Evolutionary conservation across 345 rosid species (phyloP).

Genomic region (Carallia brachiata): DNA sequence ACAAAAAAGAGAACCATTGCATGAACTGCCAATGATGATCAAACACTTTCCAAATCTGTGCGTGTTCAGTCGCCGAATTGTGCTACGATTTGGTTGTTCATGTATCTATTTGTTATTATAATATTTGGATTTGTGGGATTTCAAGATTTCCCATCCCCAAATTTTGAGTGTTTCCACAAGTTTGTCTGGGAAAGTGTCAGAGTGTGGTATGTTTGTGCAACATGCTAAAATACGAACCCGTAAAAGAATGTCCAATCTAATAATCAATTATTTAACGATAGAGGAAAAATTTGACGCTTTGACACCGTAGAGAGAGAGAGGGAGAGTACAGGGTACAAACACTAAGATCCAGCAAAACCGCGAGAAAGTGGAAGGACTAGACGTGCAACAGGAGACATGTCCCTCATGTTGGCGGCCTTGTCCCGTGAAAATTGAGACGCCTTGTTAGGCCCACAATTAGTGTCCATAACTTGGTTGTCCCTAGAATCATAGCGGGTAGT

Average conservation of each 20-base stretch:
- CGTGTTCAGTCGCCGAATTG: slow-evolving; percentile 8
- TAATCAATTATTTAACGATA: too few species aligned
- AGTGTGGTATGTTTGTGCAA: slow-evolving; percentile 11
- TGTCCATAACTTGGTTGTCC: slow-evolving; percentile 14
- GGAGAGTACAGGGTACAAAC: slow-evolving; percentile 18
- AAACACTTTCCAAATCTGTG: neutral
- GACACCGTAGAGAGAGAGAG: too few species aligned
- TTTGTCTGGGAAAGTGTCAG: slow-evolving; percentile 26
- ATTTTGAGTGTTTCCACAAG: slow-evolving; percentile 34
- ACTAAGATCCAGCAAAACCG: slow-evolving; percentile 20
- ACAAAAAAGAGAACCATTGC: neutral
- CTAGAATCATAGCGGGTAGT: slow-evolving; percentile 1
- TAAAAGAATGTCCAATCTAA: neutral
- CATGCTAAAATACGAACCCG: slow-evolving; percentile 18
- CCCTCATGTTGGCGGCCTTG: slow-evolving; percentile 25
- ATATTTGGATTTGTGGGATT: slow-evolving; percentile 1
- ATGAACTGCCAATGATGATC: slow-evolving; percentile 4
- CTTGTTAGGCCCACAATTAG: slow-evolving; percentile 9
- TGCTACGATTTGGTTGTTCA: neutral
- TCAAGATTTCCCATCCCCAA: slow-evolving; percentile 32
- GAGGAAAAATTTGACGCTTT: too few species aligned
- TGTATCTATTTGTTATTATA: neutral
- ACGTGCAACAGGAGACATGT: slow-evolving; percentile 25
- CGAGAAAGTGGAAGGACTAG: slow-evolving; percentile 13
- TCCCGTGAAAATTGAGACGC: slow-evolving; percentile 1